A percentile compares a stretch with the other conserved stretches of the same genome.
phyloP scores from a whole-genome alignment of 2,329 filamentous ascomycete species.

The Talaromyces atroroseus region DNA sequence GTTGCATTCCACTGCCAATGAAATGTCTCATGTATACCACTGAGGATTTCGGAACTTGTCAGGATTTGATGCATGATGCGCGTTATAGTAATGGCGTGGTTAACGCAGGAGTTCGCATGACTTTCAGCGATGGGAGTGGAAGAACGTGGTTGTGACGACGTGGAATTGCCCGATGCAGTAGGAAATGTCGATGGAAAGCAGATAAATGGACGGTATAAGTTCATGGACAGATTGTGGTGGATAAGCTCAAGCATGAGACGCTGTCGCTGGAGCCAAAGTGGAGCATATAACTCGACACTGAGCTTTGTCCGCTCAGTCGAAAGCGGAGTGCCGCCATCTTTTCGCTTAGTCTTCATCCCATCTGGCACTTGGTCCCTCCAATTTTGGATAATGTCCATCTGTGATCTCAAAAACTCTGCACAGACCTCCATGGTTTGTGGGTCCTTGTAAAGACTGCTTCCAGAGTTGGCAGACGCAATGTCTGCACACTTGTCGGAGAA shows the following conservation, averaged over 20 bases:
- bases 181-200: constrained; percentile 22
- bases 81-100: constrained; percentile 35
- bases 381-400: constrained; percentile 23
- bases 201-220: constrained; percentile 39
- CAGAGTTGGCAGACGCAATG: constrained; percentile 15
- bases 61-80: constrained; percentile 35
- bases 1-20: constrained; percentile 43
- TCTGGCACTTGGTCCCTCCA: constrained; percentile 35
- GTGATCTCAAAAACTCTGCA: constrained; percentile 26
- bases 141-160: not conserved
- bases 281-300: constrained; percentile 32
- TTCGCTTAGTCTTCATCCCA: constrained; percentile 34
- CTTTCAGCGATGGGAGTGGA: constrained; percentile 21
- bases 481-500: constrained; percentile 30
- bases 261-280: constrained; percentile 40
- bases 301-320: constrained; percentile 35
- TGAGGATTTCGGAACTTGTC: constrained; percentile 26
- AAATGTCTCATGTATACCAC: constrained; percentile 37
- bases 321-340: constrained; percentile 28
- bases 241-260: constrained; percentile 38
- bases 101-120: constrained; percentile 24
- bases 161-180: not conserved
- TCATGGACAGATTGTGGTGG: constrained; percentile 37
- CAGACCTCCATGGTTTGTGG: constrained; percentile 24
- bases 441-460: constrained; percentile 27